Evolutionary conservation across 2,329 filamentous ascomycete species (phyloP).

Genomic region (Ceratocystis eucalypticola): DNA sequence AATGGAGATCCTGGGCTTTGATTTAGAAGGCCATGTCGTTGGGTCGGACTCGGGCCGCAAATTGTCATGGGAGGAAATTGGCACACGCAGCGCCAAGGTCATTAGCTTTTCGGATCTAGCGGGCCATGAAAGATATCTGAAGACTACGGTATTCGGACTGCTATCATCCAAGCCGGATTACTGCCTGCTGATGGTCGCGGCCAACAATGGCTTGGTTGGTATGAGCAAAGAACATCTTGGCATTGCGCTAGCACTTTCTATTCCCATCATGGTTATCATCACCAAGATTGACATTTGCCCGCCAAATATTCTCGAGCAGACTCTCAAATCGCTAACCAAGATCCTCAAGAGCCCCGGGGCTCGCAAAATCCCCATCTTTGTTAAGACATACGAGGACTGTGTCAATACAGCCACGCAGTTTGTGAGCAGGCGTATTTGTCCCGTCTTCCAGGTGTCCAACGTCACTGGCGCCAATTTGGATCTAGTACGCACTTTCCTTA

Average conservation of each 20-base stretch:
- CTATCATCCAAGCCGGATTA: constrained; percentile 93
- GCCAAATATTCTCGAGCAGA: constrained; percentile 87
- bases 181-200: constrained; percentile 94
- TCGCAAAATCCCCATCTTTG: constrained; percentile 89
- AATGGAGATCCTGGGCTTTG: constrained; percentile 98
- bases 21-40: constrained; percentile 71
- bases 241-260: constrained; percentile 85
- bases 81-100: constrained; percentile 85
- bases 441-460: constrained; percentile 95
- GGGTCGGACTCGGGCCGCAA: constrained; percentile 69
- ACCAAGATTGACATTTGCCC: constrained; percentile 99
- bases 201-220: constrained; percentile 90
- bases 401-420: constrained; percentile 94
- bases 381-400: constrained; percentile 80
- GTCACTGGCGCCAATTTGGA: constrained; percentile 88
- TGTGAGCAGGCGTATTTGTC: constrained; percentile 86
- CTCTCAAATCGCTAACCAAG: constrained; percentile 76
- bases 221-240: constrained; percentile 98
- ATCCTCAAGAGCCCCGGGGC: constrained; percentile 91
- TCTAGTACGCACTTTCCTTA: constrained; percentile 81
- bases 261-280: constrained; percentile 93
- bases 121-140: constrained; percentile 86
- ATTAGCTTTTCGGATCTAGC: constrained; percentile 93
- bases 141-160: constrained; percentile 91
- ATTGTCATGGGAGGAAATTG: constrained; percentile 95